Conservation (phyloP, 176 grass and related monocot species). For the Oryza longistaminata region DNA sequence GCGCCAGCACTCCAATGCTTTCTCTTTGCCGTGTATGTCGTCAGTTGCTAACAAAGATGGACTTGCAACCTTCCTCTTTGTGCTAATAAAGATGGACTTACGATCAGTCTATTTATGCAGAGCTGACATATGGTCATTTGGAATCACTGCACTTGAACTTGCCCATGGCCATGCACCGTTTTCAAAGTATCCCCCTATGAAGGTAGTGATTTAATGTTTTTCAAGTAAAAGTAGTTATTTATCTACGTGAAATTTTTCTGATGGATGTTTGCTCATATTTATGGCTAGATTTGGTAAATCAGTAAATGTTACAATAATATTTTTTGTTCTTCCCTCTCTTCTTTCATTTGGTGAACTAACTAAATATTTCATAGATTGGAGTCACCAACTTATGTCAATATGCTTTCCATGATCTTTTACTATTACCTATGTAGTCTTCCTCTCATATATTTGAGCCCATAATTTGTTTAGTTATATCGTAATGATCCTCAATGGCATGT, state of each 20-base stretch:
- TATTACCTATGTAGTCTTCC: neutral
- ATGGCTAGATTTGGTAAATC: neutral
- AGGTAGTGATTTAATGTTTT: conserved; percentile 47
- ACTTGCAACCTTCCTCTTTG: neutral
- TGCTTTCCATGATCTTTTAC: neutral
- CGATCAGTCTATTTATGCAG: conserved; percentile 46
- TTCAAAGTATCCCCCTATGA: conserved; percentile 99
- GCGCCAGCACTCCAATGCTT: neutral
- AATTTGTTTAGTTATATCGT: conserved; percentile 5
- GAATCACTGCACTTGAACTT: conserved; percentile 96
- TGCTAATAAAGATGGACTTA: conserved; percentile 22
- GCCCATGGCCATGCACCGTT: conserved; percentile 99
- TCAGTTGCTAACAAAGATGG: conserved; percentile 8
- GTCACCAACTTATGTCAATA: neutral
- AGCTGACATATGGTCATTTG: conserved; percentile 99
- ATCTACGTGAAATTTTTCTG: neutral
- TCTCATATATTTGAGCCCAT: neutral
- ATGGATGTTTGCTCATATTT: conserved; percentile 2
- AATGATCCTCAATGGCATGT: neutral
- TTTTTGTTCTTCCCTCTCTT: neutral
- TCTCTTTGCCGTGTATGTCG: neutral
- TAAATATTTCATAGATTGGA: neutral
- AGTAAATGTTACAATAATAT: neutral
- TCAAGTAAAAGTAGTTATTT: neutral
- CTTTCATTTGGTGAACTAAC: conserved; percentile 20